Base-by-base conservation (phyloP, 129 eudicot genomes). In the Smallanthus sonchifolius region DNA sequence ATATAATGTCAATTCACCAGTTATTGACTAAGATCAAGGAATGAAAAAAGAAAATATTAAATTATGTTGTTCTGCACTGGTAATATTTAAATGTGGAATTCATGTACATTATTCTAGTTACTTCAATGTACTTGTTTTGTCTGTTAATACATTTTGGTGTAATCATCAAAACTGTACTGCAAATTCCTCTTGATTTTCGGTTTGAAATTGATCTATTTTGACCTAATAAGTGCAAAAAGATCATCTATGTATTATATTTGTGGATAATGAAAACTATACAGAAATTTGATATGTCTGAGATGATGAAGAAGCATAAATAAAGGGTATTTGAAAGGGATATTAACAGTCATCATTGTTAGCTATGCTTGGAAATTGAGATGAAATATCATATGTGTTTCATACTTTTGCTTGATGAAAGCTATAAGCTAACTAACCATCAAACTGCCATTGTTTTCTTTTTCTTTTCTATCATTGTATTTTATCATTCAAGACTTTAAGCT, bases 81-180 rank as follows among this genome's bases (percentile, higher is more conserved):
- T 17, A 4, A 7, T 72, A 48, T 35, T 19, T 19, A 8, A 36
- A 70, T 36, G 34, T 14, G 19, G 40, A 35, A 35, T 35, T 70
- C 48, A 48, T 69, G 47, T 59, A 30, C 15, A 72, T 55, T 56
- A 11, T 34, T 43, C 13, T 4, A 10, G 37, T 34, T 17, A 43
- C 20, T 61, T 73, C 4, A 6, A 16, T 42, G 5, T 62, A n/a
- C 16, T 59, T 73, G 69, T 4, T 43, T 62, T 61, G 2, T 61
- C 11, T 32, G 70, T 34, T 74, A 32, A 44, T 74, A 17, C 20
- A 44, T 62, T 61, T 74, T 61, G 49, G 65, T 74, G 79, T 47
- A 20, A 37, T 19, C 49, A 36, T 63, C 4, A 40, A 71, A 56
- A 28, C 3, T 72, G 17, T 68, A 19, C n/a, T 74, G 43, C 7